These are phyloP conservation scores for Incumbomyces delicatus DNA, from an alignment of 2,329 filamentous ascomycete genomes.

Conservation along the genomic window DNA sequence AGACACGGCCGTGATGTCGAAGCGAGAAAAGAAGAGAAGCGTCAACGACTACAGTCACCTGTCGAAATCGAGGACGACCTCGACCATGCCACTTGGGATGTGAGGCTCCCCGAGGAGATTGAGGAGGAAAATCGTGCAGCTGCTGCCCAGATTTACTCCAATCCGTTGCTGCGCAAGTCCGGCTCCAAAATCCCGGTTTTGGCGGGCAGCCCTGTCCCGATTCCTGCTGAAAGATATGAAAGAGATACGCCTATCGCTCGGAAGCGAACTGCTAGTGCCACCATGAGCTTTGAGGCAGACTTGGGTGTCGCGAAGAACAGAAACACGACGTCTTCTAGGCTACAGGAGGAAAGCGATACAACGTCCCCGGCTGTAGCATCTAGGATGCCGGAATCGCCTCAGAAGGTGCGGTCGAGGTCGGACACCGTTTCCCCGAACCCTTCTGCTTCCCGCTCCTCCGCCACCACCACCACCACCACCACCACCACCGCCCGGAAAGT, in stretches of 20 bases:
- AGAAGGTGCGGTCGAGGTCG: constrained; percentile 23
- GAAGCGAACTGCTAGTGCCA: constrained; percentile 45
- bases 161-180: constrained; percentile 48
- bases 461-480: constrained; percentile 28
- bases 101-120: constrained; percentile 68
- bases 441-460: constrained; percentile 8
- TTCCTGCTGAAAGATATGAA: constrained; percentile 62
- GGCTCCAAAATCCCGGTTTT: constrained; percentile 79
- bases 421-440: constrained; percentile 19
- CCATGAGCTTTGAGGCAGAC: constrained; percentile 50
- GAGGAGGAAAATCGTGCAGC: constrained; percentile 40
- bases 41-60: constrained; percentile 23
- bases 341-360: constrained; percentile 12
- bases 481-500: constrained; percentile 32
- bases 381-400: constrained; percentile 23
- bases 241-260: constrained; percentile 61
- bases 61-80: constrained; percentile 36
- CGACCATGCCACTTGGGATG: constrained; percentile 52
- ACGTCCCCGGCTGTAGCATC: constrained; percentile 10
- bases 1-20: constrained; percentile 31
- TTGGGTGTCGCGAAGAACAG: constrained; percentile 54
- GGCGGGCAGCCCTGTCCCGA: constrained; percentile 66
- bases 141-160: constrained; percentile 41
- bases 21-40: constrained; percentile 28
- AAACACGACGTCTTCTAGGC: constrained; percentile 18